These are phyloP conservation scores for Termitomyces sp. DNA, from an alignment of 768 basidiomycete genomes.

Conservation along the genomic window DNA sequence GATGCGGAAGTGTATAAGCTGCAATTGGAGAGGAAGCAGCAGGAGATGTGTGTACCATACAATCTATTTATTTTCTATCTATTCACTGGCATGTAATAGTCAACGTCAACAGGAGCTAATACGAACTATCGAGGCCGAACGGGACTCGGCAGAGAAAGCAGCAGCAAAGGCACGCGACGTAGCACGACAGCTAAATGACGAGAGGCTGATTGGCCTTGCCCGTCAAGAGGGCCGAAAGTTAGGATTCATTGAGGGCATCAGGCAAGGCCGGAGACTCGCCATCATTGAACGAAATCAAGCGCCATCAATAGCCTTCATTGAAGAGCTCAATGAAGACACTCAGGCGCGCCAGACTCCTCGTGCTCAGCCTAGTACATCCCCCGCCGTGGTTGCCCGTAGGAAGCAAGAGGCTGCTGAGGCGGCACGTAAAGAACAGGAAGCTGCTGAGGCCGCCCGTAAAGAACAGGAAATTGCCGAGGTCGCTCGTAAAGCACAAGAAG, in stretches of 20 bases:
- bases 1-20: conserved; percentile 26
- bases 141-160: conserved; percentile 31
- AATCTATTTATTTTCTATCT: neutral
- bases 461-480: conserved; percentile 2
- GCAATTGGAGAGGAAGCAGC: conserved; percentile 24
- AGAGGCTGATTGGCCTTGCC: conserved; percentile 48
- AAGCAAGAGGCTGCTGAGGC: neutral
- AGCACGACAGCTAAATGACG: conserved; percentile 55
- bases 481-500: neutral
- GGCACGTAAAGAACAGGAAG: neutral
- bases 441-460: neutral
- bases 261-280: conserved; percentile 39
- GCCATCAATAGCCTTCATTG: conserved; percentile 17
- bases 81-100: conserved; percentile 11
- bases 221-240: conserved; percentile 52
- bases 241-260: conserved; percentile 47
- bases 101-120: conserved; percentile 25
- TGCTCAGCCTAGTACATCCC: neutral
- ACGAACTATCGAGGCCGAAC: conserved; percentile 28
- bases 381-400: neutral
- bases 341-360: neutral
- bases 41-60: conserved; percentile 25
- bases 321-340: conserved; percentile 8
- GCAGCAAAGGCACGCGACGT: conserved; percentile 43
- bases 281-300: conserved; percentile 10